These are phyloP conservation scores for Macadamia tetraphylla DNA, from an alignment of 164 flowering plant species.

Conservation along the genomic window DNA sequence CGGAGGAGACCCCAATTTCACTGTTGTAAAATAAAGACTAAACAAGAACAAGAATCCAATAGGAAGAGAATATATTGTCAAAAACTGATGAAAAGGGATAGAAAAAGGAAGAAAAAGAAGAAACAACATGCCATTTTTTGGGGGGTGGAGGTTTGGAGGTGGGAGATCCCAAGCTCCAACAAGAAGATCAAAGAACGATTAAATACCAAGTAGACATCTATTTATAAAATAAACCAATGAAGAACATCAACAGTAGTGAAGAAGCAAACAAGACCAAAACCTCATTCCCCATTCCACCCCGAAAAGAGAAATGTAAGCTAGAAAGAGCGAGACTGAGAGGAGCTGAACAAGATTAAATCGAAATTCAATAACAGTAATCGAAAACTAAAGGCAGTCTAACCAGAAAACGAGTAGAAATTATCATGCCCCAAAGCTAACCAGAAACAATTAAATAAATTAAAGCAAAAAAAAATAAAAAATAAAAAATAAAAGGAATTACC, in stretches of 20 bases:
- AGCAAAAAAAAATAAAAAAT: background rate
- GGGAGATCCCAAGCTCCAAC: too few species aligned
- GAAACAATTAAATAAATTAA: background rate
- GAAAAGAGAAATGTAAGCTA: too few species aligned
- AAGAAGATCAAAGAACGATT: too few species aligned
- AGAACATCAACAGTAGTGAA: background rate
- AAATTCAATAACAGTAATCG: background rate
- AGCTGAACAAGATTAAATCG: background rate
- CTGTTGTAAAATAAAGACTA: too few species aligned
- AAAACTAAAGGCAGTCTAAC: background rate
- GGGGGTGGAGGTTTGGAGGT: too few species aligned
- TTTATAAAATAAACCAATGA: background rate
- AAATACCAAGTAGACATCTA: background rate
- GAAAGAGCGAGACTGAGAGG: too few species aligned
- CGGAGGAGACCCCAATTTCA: too few species aligned
- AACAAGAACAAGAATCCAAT: too few species aligned
- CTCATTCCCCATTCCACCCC: too few species aligned
- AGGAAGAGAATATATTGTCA: too few species aligned
- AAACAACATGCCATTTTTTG: too few species aligned
- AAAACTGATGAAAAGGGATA: background rate
- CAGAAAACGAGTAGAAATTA: background rate
- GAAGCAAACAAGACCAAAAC: background rate
- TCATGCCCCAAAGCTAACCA: background rate
- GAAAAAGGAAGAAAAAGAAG: too few species aligned
- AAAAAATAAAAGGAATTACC: conserved; percentile 34